phyloP scores from a whole-genome alignment of 306 rosid species.

The Vicia faba region DNA sequence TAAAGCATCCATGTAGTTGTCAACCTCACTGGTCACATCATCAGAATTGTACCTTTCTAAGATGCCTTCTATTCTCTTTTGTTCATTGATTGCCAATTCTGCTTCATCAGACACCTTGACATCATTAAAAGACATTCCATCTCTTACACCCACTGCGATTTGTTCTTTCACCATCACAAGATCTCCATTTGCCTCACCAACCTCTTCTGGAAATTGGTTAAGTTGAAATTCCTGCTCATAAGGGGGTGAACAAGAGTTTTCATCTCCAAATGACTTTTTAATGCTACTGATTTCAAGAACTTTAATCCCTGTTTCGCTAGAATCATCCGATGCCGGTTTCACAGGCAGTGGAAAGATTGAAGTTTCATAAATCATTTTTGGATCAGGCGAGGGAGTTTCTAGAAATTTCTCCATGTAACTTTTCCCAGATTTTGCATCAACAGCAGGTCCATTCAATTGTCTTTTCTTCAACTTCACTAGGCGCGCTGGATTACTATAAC shows the following conservation, averaged over 20 bases:
- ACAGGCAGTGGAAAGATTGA: slow-evolving; percentile 53
- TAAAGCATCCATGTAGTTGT: slow-evolving; percentile 90
- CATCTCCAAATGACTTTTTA: slow-evolving; percentile 49
- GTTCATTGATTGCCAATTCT: slow-evolving; percentile 51
- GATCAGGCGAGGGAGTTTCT: slow-evolving; percentile 72
- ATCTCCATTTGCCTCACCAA: slow-evolving; percentile 43
- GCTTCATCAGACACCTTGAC: slow-evolving; percentile 46
- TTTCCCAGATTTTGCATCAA: slow-evolving; percentile 62
- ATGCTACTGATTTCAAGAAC: slow-evolving; percentile 75
- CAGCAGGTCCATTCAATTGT: slow-evolving; percentile 64
- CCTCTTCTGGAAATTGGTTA: slow-evolving; percentile 46
- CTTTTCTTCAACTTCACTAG: slow-evolving; percentile 87
- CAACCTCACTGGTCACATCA: slow-evolving; percentile 81
- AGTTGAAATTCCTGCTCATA: slow-evolving; percentile 47
- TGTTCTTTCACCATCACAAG: slow-evolving; percentile 56
- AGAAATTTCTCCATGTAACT: slow-evolving; percentile 88
- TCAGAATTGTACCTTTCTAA: slow-evolving; percentile 66
- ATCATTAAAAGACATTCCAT: slow-evolving; percentile 46
- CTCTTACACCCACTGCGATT: slow-evolving; percentile 42
- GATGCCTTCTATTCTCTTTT: slow-evolving; percentile 53
- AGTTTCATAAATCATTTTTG: slow-evolving; percentile 66
- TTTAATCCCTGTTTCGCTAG: slow-evolving; percentile 63
- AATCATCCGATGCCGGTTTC: slow-evolving; percentile 50
- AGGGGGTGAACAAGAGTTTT: slow-evolving; percentile 56
- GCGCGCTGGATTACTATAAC: slow-evolving; percentile 72